phyloP scores from a whole-genome alignment of 805 yeast genomes.

The Starmerella vitae region DNA sequence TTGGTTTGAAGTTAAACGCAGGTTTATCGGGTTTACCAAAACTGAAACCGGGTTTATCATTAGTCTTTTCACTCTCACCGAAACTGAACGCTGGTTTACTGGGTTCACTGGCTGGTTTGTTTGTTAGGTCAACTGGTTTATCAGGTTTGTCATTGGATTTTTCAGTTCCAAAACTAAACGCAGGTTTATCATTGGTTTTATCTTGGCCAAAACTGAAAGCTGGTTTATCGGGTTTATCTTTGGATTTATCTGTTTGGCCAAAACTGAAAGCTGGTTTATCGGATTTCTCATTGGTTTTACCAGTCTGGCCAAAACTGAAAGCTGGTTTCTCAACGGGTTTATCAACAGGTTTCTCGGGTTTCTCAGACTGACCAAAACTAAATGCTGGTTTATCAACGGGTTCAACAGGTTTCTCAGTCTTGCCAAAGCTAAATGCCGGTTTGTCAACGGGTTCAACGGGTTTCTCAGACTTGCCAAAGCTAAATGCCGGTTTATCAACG shows the following conservation, averaged over 20 bases:
- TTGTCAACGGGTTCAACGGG: too few species aligned
- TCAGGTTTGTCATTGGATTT: not conserved
- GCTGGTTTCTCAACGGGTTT: slow-evolving; percentile 8
- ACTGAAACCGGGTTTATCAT: slow-evolving; percentile 6
- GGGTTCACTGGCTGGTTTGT: not conserved
- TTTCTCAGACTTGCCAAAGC: slow-evolving; percentile 4
- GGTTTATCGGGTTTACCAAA: slow-evolving; percentile 4
- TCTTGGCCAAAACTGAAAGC: not conserved
- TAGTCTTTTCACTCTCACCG: slow-evolving; percentile 4
- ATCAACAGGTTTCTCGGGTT: not conserved
- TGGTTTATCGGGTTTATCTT: slow-evolving; percentile 1
- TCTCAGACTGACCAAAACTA: not conserved
- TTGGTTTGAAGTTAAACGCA: not conserved
- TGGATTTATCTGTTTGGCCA: slow-evolving; percentile 1
- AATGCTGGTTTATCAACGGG: not conserved
- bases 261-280: slow-evolving; percentile 12
- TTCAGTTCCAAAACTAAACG: not conserved
- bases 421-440: slow-evolving; percentile 3
- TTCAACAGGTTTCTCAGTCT: too few species aligned
- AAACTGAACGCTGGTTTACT: slow-evolving; percentile 1
- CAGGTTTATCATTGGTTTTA: slow-evolving; percentile 1
- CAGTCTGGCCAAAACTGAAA: slow-evolving; percentile 2
- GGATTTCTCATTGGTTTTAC: not conserved
- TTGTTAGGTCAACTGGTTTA: not conserved
- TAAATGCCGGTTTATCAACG: slow-evolving; percentile 10